phyloP scores from a whole-genome alignment of 345 rosid species.

The rapeseed (Brassica napus) region Da-Ae NC_063452.1:62963501-62964000 shows the following conservation, averaged over 20 bases:
- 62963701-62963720: conserved; percentile 77
- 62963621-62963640: conserved; percentile 81
- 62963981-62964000: conserved; percentile 74
- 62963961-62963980: conserved; percentile 70
- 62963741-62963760: conserved; percentile 68
- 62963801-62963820: conserved; percentile 70
- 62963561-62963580: conserved; percentile 90
- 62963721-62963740: conserved; percentile 66
- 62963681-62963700: conserved; percentile 83
- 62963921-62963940: conserved; percentile 88
- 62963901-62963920: conserved; percentile 87
- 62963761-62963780: conserved; percentile 70
- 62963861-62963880: conserved; percentile 61
- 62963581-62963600: conserved; percentile 61
- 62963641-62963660: conserved; percentile 94
- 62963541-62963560: conserved; percentile 77
- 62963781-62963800: conserved; percentile 77
- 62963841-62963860: conserved; percentile 63
- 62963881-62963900: conserved; percentile 81
- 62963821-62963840: conserved; percentile 85
- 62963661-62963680: conserved; percentile 82
- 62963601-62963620: conserved; percentile 90
- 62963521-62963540: conserved; percentile 89
- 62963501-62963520: conserved; percentile 88
- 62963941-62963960: conserved; percentile 49